Base-by-base conservation (phyloP, 345 rosid genomes). In the Cochlearia excelsa region DNA sequence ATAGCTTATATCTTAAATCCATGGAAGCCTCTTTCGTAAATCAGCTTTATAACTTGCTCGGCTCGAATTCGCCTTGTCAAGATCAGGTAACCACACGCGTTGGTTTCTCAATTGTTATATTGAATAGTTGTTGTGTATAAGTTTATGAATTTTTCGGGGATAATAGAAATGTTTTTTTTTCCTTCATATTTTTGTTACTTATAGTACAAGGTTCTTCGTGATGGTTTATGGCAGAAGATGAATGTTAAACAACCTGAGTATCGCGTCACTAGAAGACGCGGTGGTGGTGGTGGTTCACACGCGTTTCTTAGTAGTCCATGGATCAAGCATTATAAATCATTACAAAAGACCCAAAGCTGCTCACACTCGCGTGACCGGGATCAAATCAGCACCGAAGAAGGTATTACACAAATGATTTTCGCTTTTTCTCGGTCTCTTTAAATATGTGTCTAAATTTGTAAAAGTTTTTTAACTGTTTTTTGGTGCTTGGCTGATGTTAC, bases 1-100 rank as follows among this genome's bases (percentile, higher is more conserved):
- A 92, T 52, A 81, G 86, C 48, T 71, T 82, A 65, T 92, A 83
- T 70, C 91, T 92, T 54, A 80, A 92, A 68, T 89, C 95, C 9
- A 83, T 92, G 84, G 98, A 92, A 77, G 79, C 95, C 37, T 77
- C 97, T n/a, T 92, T 92, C 64, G 83, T 88, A 16, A 54, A 84
- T 52, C 95, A 88, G 66, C 62, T 88, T 7, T 79, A 88, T 51
- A 75, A 60, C 57, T 82, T 93, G n/a, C 77, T 73, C 16, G 76
- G 78, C 37, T 58, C 76, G 72, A 65, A 29, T 60, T 52, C 54
- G 8, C 26, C 69, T 46, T 58, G 77, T 72, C 75, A 83, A 50
- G 84, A 81, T 61, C 86, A 92, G 96, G 98, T 91, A 57, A 16
- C 23, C 23, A 16, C 23, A 16, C 23, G 23, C 23, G 23, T 26